Conservation (phyloP, 345 rosid species). For the Punica granatum region DNA sequence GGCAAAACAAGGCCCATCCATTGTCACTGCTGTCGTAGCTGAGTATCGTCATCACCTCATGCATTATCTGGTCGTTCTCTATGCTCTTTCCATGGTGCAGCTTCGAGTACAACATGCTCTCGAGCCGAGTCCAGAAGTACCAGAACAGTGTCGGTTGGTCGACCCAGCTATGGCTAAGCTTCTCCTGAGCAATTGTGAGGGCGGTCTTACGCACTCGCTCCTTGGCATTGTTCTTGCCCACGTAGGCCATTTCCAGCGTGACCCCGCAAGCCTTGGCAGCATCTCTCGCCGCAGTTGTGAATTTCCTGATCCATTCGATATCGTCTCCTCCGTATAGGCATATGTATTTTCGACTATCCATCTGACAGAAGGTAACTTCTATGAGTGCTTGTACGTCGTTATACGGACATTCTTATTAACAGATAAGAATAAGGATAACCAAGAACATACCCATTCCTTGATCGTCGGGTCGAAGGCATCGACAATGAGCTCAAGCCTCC, state of each 20-base stretch:
- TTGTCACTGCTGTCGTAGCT: conserved; percentile 24
- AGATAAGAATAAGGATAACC: background rate
- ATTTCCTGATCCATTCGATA: conserved; percentile 26
- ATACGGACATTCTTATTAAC: background rate
- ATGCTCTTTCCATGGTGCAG: conserved; percentile 14
- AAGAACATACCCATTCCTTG: conserved; percentile 19
- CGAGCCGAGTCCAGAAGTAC: conserved; percentile 34
- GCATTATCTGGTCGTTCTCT: conserved; percentile 21
- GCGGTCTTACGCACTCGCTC: conserved; percentile 8
- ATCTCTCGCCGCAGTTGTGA: conserved; percentile 13
- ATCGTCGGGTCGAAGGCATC: conserved; percentile 21
- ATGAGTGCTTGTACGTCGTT: background rate
- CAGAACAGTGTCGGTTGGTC: conserved; percentile 4
- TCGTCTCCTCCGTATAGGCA: conserved; percentile 35
- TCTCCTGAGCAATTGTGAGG: background rate
- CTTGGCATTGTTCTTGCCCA: conserved; percentile 25
- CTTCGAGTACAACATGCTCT: conserved; percentile 32
- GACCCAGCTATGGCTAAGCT: conserved; percentile 15
- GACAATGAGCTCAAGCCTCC: conserved; percentile 24
- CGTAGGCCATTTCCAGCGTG: conserved; percentile 21
- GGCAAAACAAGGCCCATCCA: conserved; percentile 29
- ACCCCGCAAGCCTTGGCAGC: conserved; percentile 14
- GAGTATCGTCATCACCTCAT: conserved; percentile 24
- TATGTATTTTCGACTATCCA: conserved; percentile 9
- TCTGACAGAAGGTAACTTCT: conserved; percentile 5